These are phyloP conservation scores for Thelonectria discophora DNA, from an alignment of 2,329 filamentous ascomycete genomes.

Conservation along the genomic window DNA sequence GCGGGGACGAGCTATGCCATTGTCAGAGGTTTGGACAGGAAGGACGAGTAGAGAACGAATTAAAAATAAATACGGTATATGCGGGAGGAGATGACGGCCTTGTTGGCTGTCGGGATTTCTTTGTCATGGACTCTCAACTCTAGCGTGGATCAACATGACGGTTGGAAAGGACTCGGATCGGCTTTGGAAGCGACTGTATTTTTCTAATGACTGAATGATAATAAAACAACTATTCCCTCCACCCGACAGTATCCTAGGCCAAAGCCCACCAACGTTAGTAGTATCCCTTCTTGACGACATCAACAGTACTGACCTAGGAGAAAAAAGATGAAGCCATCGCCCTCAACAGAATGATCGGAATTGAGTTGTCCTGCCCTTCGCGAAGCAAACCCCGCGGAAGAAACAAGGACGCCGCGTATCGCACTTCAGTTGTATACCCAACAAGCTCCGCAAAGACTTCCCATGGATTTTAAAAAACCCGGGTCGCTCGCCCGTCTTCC, in stretches of 20 bases:
- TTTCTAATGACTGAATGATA: slow-evolving; percentile 24
- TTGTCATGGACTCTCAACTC: slow-evolving; percentile 7
- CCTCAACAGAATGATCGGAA: slow-evolving; percentile 92
- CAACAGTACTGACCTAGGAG: slow-evolving; percentile 41
- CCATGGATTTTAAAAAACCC: slow-evolving; percentile 74
- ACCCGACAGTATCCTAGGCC: slow-evolving; percentile 1
- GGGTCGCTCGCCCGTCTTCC: slow-evolving; percentile 26
- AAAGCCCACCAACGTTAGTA: slow-evolving; percentile 34
- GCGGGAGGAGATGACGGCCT: slow-evolving; percentile 6
- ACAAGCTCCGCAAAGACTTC: slow-evolving; percentile 96
- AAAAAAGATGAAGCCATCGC: slow-evolving; percentile 64
- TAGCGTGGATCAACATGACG: slow-evolving; percentile 13
- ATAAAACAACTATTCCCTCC: slow-evolving; percentile 12
- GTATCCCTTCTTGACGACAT: slow-evolving; percentile 33
- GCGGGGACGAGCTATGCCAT: slow-evolving; percentile 72
- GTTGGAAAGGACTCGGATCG: not conserved
- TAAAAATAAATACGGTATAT: not conserved
- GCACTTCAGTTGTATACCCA: slow-evolving; percentile 77
- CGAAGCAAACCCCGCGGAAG: slow-evolving; percentile 19
- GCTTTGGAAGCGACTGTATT: slow-evolving; percentile 5
- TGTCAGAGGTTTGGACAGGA: slow-evolving; percentile 63
- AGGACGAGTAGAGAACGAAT: slow-evolving; percentile 24
- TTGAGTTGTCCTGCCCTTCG: slow-evolving; percentile 71
- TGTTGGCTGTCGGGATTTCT: slow-evolving; percentile 3
- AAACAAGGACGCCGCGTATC: slow-evolving; percentile 80